Evolutionary conservation across 495 filamentous ascomycete genomes (phyloP).

Genomic region (Articulospora tetracladia): DNA sequence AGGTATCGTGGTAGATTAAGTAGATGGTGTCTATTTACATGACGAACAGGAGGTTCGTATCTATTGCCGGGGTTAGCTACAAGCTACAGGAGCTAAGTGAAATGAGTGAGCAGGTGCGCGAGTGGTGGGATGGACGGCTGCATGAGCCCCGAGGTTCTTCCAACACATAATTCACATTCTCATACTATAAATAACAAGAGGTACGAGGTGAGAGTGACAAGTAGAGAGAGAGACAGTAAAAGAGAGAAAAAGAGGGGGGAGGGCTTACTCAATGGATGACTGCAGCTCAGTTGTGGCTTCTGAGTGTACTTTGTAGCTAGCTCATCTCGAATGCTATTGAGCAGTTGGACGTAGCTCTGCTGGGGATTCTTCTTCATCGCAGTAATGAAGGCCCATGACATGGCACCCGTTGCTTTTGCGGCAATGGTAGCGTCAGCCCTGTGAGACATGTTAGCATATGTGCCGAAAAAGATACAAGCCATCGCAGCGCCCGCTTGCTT

Average conservation of each 20-base stretch:
- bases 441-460: slow-evolving; percentile 18
- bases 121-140: background rate
- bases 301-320: slow-evolving; percentile 85
- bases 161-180: background rate
- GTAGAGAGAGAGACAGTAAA: no score
- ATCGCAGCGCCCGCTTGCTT: slow-evolving; percentile 33
- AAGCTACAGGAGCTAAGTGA: background rate
- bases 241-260: background rate
- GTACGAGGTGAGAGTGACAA: no score
- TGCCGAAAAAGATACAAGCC: background rate
- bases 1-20: background rate
- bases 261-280: slow-evolving; percentile 86
- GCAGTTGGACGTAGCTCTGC: slow-evolving; percentile 92
- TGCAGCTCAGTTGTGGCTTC: slow-evolving; percentile 95
- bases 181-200: no score
- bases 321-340: slow-evolving; percentile 95
- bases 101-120: background rate
- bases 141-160: background rate
- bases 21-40: slow-evolving; percentile 20
- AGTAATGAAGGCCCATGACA: slow-evolving; percentile 96
- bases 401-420: slow-evolving; percentile 90
- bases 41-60: slow-evolving; percentile 28
- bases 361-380: slow-evolving; percentile 96
- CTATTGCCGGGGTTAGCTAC: slow-evolving; percentile 13
- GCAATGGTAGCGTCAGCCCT: slow-evolving; percentile 63